These are phyloP conservation scores for Aspergillus felis DNA, from an alignment of 2,329 filamentous ascomycete genomes.

Conservation along the genomic window DNA sequence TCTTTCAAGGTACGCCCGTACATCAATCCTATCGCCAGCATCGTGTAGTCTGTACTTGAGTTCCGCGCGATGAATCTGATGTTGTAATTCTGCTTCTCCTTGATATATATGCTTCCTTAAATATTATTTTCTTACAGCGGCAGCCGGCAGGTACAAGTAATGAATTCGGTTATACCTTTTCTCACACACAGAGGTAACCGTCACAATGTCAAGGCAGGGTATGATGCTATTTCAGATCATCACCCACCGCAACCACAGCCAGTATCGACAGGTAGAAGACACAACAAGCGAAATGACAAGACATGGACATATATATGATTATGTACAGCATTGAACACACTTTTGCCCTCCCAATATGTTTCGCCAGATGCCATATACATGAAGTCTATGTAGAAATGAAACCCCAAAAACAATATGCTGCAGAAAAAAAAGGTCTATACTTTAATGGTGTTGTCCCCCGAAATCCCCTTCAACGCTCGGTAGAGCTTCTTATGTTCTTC, in stretches of 20 bases:
- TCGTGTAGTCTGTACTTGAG: too few relatives aligned
- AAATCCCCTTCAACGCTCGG: slow-evolving; percentile 38
- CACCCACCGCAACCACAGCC: neutral
- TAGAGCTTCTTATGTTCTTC: slow-evolving; percentile 67
- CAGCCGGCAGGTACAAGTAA: neutral
- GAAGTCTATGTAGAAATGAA: slow-evolving; percentile 5
- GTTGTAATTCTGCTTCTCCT: too few relatives aligned
- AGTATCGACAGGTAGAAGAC: neutral
- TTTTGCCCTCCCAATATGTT: slow-evolving; percentile 10
- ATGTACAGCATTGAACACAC: slow-evolving; percentile 2
- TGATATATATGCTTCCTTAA: neutral
- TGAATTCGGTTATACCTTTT: neutral
- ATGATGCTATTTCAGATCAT: neutral
- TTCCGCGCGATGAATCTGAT: too few relatives aligned
- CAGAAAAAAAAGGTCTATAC: slow-evolving; percentile 12
- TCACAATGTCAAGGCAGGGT: neutral
- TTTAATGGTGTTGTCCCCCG: slow-evolving; percentile 51
- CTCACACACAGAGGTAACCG: neutral
- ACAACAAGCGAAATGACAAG: neutral
- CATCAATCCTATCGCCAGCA: neutral
- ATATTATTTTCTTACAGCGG: neutral
- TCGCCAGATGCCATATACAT: slow-evolving; percentile 16
- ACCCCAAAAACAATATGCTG: neutral
- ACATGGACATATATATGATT: slow-evolving; percentile 1
- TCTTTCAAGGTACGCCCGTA: neutral